Evolutionary conservation across 2,329 filamentous ascomycete genomes (phyloP).

Genomic region (Alternaria metachromatica): DNA sequence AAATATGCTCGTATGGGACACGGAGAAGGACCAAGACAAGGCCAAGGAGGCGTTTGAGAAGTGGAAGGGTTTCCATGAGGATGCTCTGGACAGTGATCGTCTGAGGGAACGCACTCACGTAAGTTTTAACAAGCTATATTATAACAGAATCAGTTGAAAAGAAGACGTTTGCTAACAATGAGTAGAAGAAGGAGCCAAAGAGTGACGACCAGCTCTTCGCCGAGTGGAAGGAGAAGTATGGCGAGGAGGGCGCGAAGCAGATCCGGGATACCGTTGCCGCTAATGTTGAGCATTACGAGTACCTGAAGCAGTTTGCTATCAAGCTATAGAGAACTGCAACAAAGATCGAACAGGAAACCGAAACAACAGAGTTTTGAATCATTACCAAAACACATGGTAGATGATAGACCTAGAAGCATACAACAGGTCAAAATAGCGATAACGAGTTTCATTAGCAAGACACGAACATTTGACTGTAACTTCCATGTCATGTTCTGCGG

Average conservation of each 20-base stretch:
- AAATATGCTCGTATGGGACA: constrained; percentile 85
- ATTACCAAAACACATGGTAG: background rate
- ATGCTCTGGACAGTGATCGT: constrained; percentile 82
- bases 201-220: constrained; percentile 70
- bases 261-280: constrained; percentile 75
- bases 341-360: too few relatives aligned
- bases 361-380: too few relatives aligned
- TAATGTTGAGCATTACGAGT: constrained; percentile 78
- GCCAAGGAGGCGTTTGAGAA: constrained; percentile 86
- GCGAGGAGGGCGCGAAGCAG: constrained; percentile 70
- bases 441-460: background rate
- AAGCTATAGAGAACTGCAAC: constrained; percentile 44
- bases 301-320: constrained; percentile 78
- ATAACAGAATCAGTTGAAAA: background rate
- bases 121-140: constrained; percentile 33
- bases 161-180: background rate
- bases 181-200: constrained; percentile 65
- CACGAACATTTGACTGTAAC: background rate
- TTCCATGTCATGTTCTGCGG: too few relatives aligned
- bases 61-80: constrained; percentile 96
- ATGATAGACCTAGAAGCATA: background rate
- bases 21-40: constrained; percentile 71
- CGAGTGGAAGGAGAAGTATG: constrained; percentile 78
- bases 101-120: constrained; percentile 73
- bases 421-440: background rate